These are phyloP conservation scores for Phytophthora tentaculata DNA, from an alignment of 352 stramenopile genomes.

Conservation along the genomic window DNA sequence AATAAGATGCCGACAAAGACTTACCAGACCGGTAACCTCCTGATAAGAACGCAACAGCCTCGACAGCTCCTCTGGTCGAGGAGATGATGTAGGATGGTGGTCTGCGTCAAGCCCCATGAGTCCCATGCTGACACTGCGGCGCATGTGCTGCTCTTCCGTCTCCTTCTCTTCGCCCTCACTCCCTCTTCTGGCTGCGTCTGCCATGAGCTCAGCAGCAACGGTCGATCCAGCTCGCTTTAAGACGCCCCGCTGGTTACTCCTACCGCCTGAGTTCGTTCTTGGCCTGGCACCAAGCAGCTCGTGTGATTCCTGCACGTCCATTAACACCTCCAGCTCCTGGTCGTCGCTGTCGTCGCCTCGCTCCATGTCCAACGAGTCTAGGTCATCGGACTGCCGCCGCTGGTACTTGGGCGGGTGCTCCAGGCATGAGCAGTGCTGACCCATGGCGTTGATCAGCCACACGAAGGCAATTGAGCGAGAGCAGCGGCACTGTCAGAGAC, in stretches of 20 bases:
- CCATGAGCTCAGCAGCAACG: conserved; percentile 10
- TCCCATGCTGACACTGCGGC: conserved; percentile 27
- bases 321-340: conserved; percentile 35
- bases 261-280: conserved; percentile 10
- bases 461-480: conserved; percentile 13
- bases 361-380: conserved; percentile 42
- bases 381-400: conserved; percentile 63
- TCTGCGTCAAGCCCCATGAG: conserved; percentile 37
- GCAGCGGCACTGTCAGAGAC: not conserved
- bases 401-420: conserved; percentile 66
- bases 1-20: not conserved
- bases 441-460: conserved; percentile 45
- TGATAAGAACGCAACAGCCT: conserved; percentile 74
- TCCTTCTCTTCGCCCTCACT: conserved; percentile 34
- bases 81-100: conserved; percentile 40
- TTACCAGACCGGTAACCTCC: conserved; percentile 60
- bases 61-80: conserved; percentile 33
- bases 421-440: conserved; percentile 79
- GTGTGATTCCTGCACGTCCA: conserved; percentile 35
- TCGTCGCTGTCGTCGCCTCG: conserved; percentile 33
- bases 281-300: conserved; percentile 49
- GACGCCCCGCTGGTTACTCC: conserved; percentile 16
- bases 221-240: conserved; percentile 26
- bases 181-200: conserved; percentile 10
- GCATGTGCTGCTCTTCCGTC: conserved; percentile 28